Evolutionary conservation across 2,329 filamentous ascomycete species (phyloP), one percentile per base, ranked within the genome.

Genomic region (Trichoderma polysporum): DNA sequence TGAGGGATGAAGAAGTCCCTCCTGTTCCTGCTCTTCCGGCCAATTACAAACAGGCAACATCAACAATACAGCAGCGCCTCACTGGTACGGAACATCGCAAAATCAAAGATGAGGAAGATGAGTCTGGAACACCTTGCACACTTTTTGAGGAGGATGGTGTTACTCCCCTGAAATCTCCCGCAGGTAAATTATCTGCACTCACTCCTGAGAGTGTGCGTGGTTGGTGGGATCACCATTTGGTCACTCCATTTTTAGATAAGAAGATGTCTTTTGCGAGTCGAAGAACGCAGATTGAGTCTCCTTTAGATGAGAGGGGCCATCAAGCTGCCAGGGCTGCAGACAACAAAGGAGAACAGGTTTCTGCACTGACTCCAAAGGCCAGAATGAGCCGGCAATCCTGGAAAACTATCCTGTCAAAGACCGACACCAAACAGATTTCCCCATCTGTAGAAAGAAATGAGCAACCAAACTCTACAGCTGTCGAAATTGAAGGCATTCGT

Each of bases 141-240:
- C 80, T 90, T 1, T 92, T 92, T 70, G 90, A 92, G 73, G 90
- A 92, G 73, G 90, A 91, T 69, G 85, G 85, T 22, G 82, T 78
- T 74, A 31, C 76, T 73, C 73, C 77, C 73, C 66, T 79, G 33
- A 78, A 79, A 67, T 79, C 80, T 6, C 70, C 75, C 45, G 81
- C 77, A 65, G 73, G 77, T 15, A 81, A 79, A 60, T 77, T 75
- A 8, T 73, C 76, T 9, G 74, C 75, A 54, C 57, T 80, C 70
- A 77, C 79, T 49, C 76, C 82, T 52, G 76, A 82, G 56, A 86
- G 85, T 47, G 86, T 85, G 31, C 84, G 81, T 49, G 63, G 91
- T 22, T 93, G 91, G 90, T 93, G 91, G 91, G 91, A 92, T 72
- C 84, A 92, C 72, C 84, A 91, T 70, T 87, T 93, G 65, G 89